These are phyloP conservation scores for Deuterostichococcus epilithicus DNA, from an alignment of 139 green algal species.

Conservation along the genomic window DNA sequence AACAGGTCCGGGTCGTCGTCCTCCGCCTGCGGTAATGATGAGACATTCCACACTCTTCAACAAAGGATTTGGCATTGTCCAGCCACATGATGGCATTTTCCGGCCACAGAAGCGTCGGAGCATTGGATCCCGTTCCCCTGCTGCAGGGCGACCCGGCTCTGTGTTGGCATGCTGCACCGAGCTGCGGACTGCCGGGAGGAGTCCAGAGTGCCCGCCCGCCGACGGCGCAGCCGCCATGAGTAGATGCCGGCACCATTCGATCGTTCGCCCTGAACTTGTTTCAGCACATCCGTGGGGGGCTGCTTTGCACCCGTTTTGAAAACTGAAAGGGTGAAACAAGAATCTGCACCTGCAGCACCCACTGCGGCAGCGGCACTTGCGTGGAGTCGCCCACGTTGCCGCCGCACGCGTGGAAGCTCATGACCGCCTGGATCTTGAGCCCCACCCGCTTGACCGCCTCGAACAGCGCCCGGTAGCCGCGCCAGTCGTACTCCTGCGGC, in stretches of 20 bases:
- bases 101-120: too few species aligned
- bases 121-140: too few species aligned
- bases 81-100: neutral
- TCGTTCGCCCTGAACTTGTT: too few species aligned
- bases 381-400: constrained; percentile 89
- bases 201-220: too few species aligned
- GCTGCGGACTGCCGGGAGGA: too few species aligned
- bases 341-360: constrained; percentile 70
- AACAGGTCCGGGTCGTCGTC: constrained; percentile 82
- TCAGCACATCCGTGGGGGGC: too few species aligned
- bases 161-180: too few species aligned
- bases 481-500: constrained; percentile 80
- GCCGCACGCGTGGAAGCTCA: constrained; percentile 92
- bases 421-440: constrained; percentile 84
- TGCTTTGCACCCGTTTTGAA: constrained; percentile 12
- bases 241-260: too few species aligned
- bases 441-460: constrained; percentile 61
- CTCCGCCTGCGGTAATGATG: constrained; percentile 40
- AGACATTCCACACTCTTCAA: neutral
- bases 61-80: neutral
- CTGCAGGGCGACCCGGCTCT: too few species aligned
- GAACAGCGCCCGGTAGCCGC: constrained; percentile 78
- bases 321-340: neutral
- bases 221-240: too few species aligned
- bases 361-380: constrained; percentile 73